Percentiles rank a stretch among this genome's conserved stretches.
Conservation (phyloP, 2,329 filamentous ascomycete species). For the Colletotrichum gigasporum region DNA sequence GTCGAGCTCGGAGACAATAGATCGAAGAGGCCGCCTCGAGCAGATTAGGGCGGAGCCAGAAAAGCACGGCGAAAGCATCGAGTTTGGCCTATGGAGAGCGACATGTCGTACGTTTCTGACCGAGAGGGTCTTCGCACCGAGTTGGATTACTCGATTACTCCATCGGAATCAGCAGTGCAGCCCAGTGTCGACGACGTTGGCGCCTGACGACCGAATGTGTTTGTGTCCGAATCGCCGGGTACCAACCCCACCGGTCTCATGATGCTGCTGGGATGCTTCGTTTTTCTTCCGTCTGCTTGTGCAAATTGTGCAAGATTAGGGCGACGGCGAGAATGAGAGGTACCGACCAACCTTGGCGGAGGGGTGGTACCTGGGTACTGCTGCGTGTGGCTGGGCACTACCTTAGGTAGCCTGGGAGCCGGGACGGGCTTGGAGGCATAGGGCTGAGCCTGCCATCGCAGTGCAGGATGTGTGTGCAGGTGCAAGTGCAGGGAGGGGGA, state of each 20-base stretch:
- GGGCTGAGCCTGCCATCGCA: conserved; percentile 26
- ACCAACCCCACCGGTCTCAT: neutral
- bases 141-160: neutral
- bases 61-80: neutral
- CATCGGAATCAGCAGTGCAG: too few relatives aligned
- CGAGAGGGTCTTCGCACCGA: neutral
- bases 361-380: too few relatives aligned
- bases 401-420: conserved; percentile 14
- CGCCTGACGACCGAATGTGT: neutral
- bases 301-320: neutral
- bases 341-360: neutral
- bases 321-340: neutral
- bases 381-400: conserved; percentile 18
- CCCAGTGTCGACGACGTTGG: too few relatives aligned
- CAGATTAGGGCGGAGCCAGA: neutral
- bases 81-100: neutral
- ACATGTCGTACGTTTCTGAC: neutral
- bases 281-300: neutral
- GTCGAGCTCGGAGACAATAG: too few relatives aligned
- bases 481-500: neutral
- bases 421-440: conserved; percentile 22
- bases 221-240: conserved; percentile 6
- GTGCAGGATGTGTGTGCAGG: neutral
- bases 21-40: too few relatives aligned
- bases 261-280: conserved; percentile 9